Base-by-base conservation (phyloP, 106 monocot genomes). In the Allium sativum region DNA sequence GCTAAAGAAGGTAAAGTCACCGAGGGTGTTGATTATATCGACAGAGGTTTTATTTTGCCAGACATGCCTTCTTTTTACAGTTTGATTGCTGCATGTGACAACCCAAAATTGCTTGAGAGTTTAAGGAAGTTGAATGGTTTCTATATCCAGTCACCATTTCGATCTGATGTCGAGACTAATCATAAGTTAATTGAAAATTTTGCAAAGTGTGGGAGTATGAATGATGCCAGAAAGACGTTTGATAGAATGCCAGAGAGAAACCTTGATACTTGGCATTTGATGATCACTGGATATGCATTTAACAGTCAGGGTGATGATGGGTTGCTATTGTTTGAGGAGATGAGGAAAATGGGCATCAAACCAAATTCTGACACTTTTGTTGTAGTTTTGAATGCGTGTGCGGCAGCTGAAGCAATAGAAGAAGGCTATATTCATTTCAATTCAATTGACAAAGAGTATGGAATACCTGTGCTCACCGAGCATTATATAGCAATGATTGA, bases 301-400 rank as follows among this genome's bases (percentile, higher is more conserved):
- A 93, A 93, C n/a, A 67, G 66, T 0, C 77, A 78, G n/a, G 93
- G 93, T 7, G 93, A 93, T 55, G 93, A 93, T 46, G 89, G 85
- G 9, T 59, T 93, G 64, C 70, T 81, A 61, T 40, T 93, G 53
- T 89, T 82, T 53, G 85, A 86, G 78, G 65, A 84, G 77, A 78
- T 89, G 85, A 72, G 84, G 71, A 83, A 81, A 71, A 44, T 72
- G 2, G 82, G 78, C 0, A 19, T 93, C 9, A 65, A 21, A n/a
- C 93, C 83, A 18, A 68, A 68, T 57, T 55, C 73, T 0, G 59
- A 62, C 6, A 93, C 93, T 0, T 89, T 89, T 58, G 59, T 69
- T 52, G 58, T 65, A 0, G 89, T 93, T 18, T 74, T 93, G 22
- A 66, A 62, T 18, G 69, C 89, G 42, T 93, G 93, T 72, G 89